Evolutionary conservation across 179 eudicot genomes (phyloP).

Genomic region (Vitellaria paradoxa): DNA sequence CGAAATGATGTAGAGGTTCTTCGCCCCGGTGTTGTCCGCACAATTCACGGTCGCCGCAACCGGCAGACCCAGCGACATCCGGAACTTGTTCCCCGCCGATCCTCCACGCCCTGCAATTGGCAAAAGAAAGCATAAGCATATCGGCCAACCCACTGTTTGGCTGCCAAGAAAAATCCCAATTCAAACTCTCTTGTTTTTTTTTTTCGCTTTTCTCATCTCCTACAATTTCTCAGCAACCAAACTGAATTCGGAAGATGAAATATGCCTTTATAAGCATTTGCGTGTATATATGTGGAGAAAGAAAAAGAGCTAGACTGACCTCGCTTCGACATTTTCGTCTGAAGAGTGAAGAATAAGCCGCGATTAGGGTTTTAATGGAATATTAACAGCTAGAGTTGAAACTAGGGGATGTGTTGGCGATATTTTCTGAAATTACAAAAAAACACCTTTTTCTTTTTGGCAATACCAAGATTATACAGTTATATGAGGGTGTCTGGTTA

Average conservation of each 20-base stretch:
- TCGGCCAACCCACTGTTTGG: too few relatives aligned
- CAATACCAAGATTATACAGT: neutral
- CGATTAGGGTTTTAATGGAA: neutral
- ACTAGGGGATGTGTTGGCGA: neutral
- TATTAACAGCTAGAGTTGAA: neutral
- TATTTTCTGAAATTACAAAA: neutral
- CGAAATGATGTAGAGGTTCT: conserved; percentile 52
- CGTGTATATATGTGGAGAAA: too few relatives aligned
- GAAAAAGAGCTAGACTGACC: neutral
- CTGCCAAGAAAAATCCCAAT: neutral
- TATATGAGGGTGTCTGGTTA: too few relatives aligned
- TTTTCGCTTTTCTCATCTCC: too few relatives aligned
- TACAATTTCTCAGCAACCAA: too few relatives aligned
- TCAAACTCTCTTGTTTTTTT: neutral
- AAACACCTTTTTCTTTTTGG: neutral
- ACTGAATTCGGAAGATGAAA: too few relatives aligned
- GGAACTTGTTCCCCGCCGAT: conserved; percentile 71
- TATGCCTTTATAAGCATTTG: too few relatives aligned
- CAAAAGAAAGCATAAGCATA: neutral
- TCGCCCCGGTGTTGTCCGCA: too few relatives aligned
- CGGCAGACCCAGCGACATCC: conserved; percentile 85
- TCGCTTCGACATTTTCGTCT: conserved; percentile 19
- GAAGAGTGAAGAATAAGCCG: neutral
- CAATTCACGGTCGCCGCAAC: conserved; percentile 50
- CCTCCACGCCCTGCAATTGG: conserved; percentile 66